Evolutionary conservation across 2,329 filamentous ascomycete genomes (phyloP).

Genomic region (Colletotrichum noveboracense): DNA sequence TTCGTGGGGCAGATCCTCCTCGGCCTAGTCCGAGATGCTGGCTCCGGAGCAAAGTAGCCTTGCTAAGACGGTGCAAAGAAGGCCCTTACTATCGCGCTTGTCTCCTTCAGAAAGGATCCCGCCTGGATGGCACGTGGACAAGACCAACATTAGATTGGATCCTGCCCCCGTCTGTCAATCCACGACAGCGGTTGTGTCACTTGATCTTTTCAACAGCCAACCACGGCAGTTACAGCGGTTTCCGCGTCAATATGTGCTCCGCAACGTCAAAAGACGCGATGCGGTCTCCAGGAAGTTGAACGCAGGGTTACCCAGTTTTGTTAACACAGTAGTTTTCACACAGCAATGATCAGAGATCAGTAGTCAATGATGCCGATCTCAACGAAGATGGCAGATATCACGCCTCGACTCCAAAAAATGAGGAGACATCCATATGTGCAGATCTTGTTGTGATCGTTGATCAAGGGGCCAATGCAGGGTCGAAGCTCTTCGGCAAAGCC

Average conservation of each 20-base stretch:
- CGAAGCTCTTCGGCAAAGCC: background rate
- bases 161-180: slow-evolving; percentile 13
- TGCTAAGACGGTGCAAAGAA: slow-evolving; percentile 25
- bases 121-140: slow-evolving; percentile 32
- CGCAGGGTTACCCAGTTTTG: background rate
- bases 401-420: background rate
- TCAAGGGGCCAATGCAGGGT: background rate
- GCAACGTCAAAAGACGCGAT: background rate
- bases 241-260: background rate
- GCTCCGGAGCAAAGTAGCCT: slow-evolving; percentile 61
- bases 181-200: slow-evolving; percentile 21
- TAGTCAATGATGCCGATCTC: background rate
- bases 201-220: slow-evolving; percentile 16
- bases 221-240: background rate
- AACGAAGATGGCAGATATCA: background rate
- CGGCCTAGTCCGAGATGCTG: slow-evolving; percentile 62
- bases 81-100: slow-evolving; percentile 62
- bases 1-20: slow-evolving; percentile 44
- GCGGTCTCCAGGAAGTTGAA: background rate
- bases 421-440: background rate
- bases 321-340: background rate
- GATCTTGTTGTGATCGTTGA: background rate
- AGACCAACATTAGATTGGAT: background rate
- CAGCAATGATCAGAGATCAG: background rate
- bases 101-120: slow-evolving; percentile 61